A percentile compares a stretch with the other conserved stretches of the same genome.
These are phyloP conservation scores for Fusarium avenaceum DNA, from an alignment of 2,329 filamentous ascomycete species.

Conservation along the genomic window DNA sequence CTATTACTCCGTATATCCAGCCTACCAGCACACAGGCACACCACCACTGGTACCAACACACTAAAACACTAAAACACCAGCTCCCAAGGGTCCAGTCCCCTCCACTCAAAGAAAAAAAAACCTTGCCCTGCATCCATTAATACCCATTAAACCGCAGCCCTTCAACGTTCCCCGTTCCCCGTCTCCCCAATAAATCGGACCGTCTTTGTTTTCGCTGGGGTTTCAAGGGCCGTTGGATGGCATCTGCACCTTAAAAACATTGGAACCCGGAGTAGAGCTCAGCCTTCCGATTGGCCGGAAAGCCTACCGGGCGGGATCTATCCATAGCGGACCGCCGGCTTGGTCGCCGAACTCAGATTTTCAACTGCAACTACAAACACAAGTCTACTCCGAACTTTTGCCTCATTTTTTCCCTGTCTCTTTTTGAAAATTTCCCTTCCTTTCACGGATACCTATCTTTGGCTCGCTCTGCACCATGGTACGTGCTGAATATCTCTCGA, in stretches of 20 bases:
- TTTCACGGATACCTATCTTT: not conserved
- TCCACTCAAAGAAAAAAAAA: not conserved
- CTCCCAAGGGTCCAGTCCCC: constrained; percentile 10
- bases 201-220: constrained; percentile 32
- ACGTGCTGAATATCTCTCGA: constrained; percentile 13
- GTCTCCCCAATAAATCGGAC: constrained; percentile 26
- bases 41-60: not conserved
- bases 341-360: constrained; percentile 24
- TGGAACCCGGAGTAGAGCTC: constrained; percentile 13
- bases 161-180: constrained; percentile 20
- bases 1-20: not conserved
- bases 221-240: constrained; percentile 25
- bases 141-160: constrained; percentile 23
- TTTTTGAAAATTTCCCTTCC: not conserved
- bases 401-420: constrained; percentile 10
- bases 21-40: too few species aligned
- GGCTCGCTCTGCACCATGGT: constrained; percentile 5
- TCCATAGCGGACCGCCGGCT: constrained; percentile 36
- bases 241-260: constrained; percentile 29
- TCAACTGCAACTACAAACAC: constrained; percentile 9
- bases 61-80: not conserved
- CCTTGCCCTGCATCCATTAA: constrained; percentile 12
- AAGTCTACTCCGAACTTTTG: not conserved
- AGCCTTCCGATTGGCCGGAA: constrained; percentile 34
- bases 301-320: constrained; percentile 33